Base-by-base conservation (phyloP, 2,329 filamentous ascomycete genomes). In the Sphaerulina vaccinii region DNA sequence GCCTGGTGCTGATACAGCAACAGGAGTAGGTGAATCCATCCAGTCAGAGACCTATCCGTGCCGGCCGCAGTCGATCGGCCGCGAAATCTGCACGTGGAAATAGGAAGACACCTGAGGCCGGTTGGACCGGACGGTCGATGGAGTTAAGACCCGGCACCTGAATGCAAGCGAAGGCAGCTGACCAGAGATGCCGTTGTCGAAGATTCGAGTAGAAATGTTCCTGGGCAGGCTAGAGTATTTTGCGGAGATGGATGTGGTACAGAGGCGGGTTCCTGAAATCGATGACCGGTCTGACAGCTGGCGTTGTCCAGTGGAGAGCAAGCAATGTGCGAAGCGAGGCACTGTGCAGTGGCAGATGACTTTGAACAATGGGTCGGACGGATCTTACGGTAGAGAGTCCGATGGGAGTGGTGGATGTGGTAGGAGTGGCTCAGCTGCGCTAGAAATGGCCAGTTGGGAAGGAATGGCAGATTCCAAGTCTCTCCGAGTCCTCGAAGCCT, bases 1-100 rank as follows among this genome's bases (percentile, higher is more conserved):
- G 62, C 93, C 93, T 15, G 93, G 93, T 18, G 93, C 92, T 57
- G 93, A 97, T 60, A 95, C 82, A 57, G 74, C 65, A 37, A 64
- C 61, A 33, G 61, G 53, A 51, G 52, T 18, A 24, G 35, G 29
- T n/a, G 45, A 35, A 33, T 23, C 24, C 61, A 60, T 61, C 49
- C 56, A 57, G 51, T 55, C 49, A 45, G 56, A 49, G 29, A n/a
- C 40, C 16, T 22, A 43, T 24, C 36, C 48, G 43, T 18, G 22
- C 54, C 56, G 58, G 56, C 58, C 54, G 58, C 51, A 41, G 39
- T 18, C 40, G 51, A 45, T 51, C 41, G 37, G 45, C 41, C 44
- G 35, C 11, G 35, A 39, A 38, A 18, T 22, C 16, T 18, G 36
- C 35, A 38, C 33, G 22, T 19, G 19, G 32, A 19, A 10, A 19